Base-by-base conservation (phyloP, 139 green algal species). In the Prasinococcaceae sp. region DNA sequence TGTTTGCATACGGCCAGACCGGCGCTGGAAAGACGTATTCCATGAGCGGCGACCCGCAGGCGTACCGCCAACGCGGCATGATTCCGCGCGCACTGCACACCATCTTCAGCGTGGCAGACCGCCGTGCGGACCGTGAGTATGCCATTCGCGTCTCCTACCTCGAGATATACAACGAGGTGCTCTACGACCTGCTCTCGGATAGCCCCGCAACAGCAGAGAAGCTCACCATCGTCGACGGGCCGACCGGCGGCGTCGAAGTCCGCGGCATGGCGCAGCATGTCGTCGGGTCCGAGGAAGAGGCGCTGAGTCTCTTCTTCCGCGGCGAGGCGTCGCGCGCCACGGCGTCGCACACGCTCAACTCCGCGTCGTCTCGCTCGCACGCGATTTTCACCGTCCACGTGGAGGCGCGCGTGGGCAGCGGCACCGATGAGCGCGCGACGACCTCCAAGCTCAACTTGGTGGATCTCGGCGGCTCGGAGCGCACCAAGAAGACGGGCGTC, bases 11-110 rank as follows among this genome's bases (percentile, higher is more conserved):
- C 54, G 81, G 38, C 1, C 71, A 90, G 75, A 92, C 82, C 4
- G 81, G 79, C 2, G 70, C 78, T 1, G 81, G 81, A 24, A 90
- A 90, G 63, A 88, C 81, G 0, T 88, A 83, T 67, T 87, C 69
- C 20, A 84, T 90, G 73, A 60, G 57, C 1, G 79, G 74, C 6
- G 73, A 81, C 59, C 23, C 43, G 12, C 43, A 58, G 28, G 64
- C 50, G 22, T 84, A 79, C 58, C 28, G 59, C 2, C 78, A 85
- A 54, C 65, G 80, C 4, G 80, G 80, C 54, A 66, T 89, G 52
- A 80, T 86, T 38, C 74, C 74, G n/a, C 64, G 76, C 9, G 57
- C 80, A 2, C 50, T 84, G 14, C 61, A 81, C 58, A 72, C 84
- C 6, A 55, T 85, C n/a, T 88, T 88, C 69, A 45, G 53, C 16